Conservation (phyloP, 2,329 filamentous ascomycete genomes). For the Alternaria sp. region DNA sequence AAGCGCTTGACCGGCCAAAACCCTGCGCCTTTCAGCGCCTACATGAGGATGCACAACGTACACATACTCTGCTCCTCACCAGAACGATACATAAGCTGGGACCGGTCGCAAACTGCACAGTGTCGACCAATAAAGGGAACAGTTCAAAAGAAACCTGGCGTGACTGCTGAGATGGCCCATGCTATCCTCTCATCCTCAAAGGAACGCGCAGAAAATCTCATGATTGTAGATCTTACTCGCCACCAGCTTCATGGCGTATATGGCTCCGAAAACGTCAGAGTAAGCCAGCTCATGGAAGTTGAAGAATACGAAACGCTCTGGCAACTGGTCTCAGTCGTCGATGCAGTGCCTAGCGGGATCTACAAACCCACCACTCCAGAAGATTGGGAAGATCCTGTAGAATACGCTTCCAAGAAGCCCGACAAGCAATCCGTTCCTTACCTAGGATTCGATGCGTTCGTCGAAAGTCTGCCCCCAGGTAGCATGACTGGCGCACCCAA, state of each 20-base stretch:
- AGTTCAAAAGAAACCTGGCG: constrained; percentile 76
- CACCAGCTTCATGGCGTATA: constrained; percentile 91
- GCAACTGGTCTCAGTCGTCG: constrained; percentile 88
- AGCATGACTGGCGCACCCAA: constrained; percentile 98
- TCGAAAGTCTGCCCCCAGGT: constrained; percentile 82
- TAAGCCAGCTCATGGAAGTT: constrained; percentile 82
- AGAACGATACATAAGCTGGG: constrained; percentile 84
- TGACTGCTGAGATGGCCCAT: constrained; percentile 77
- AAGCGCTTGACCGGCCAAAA: constrained; percentile 74
- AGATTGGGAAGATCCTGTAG: constrained; percentile 43
- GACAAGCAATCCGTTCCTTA: constrained; percentile 25
- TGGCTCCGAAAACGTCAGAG: constrained; percentile 75
- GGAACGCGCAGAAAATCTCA: constrained; percentile 93
- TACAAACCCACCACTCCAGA: constrained; percentile 39
- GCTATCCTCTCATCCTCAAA: constrained; percentile 80
- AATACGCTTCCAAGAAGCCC: constrained; percentile 26
- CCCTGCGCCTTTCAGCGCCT: constrained; percentile 86
- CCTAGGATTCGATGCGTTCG: constrained; percentile 78
- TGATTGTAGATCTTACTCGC: constrained; percentile 97
- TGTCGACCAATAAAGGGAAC: constrained; percentile 98
- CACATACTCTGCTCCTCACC: constrained; percentile 86
- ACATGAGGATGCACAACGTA: constrained; percentile 68
- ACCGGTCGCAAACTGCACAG: constrained; percentile 68
- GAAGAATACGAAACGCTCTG: constrained; percentile 93
- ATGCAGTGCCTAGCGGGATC: constrained; percentile 61